Evolutionary conservation across 2,329 filamentous ascomycete genomes (phyloP).

Genomic region (Bimuria novae-zelandiae): DNA sequence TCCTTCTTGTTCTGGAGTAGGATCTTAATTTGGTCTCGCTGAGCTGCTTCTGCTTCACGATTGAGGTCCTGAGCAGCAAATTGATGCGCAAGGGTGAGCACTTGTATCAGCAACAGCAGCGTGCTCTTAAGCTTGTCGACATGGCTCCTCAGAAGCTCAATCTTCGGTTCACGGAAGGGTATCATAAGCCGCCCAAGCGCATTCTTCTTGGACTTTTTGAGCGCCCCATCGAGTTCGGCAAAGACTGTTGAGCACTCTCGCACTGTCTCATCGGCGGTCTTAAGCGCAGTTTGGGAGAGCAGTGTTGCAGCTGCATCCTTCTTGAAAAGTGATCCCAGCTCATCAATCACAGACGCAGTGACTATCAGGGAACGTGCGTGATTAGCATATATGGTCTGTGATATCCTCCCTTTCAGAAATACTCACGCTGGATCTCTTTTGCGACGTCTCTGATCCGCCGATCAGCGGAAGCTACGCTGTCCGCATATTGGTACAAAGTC

Average conservation of each 20-base stretch:
- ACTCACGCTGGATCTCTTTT: constrained; percentile 23
- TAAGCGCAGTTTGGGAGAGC: constrained; percentile 30
- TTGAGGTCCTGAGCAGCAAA: constrained; percentile 30
- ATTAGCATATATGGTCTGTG: background rate
- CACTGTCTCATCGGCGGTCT: constrained; percentile 34
- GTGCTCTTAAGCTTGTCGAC: constrained; percentile 40
- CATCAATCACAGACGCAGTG: constrained; percentile 35
- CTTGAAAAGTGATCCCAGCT: constrained; percentile 34
- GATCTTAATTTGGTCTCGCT: constrained; percentile 32
- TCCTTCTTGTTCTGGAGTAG: constrained; percentile 29
- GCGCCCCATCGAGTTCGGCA: constrained; percentile 25
- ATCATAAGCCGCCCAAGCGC: constrained; percentile 30
- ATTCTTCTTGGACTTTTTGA: constrained; percentile 34
- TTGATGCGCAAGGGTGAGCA: constrained; percentile 33
- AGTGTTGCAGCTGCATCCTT: constrained; percentile 27
- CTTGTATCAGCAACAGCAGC: constrained; percentile 34
- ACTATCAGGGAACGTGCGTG: constrained; percentile 3
- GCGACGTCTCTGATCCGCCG: constrained; percentile 34
- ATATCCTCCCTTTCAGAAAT: background rate
- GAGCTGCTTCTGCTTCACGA: constrained; percentile 28
- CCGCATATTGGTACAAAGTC: constrained; percentile 37
- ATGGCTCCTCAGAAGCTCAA: constrained; percentile 33
- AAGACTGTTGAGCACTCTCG: constrained; percentile 34
- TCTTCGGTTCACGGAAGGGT: constrained; percentile 38
- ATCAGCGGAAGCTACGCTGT: constrained; percentile 36